Evolutionary conservation across 2,329 filamentous ascomycete species (phyloP).

Genomic region (Colletotrichum paranaense): DNA sequence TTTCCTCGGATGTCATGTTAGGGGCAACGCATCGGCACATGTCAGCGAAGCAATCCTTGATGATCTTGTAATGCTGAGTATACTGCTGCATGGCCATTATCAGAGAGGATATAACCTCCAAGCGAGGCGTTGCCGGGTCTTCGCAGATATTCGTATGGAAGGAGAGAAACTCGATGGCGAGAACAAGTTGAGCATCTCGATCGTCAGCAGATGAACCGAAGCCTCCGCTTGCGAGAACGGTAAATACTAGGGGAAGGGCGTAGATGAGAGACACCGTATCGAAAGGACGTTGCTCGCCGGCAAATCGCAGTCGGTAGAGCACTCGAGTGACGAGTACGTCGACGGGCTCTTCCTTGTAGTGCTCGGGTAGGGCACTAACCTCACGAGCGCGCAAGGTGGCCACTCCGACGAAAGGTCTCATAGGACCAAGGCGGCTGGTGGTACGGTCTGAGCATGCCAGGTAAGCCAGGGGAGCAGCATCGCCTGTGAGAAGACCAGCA

Average conservation of each 20-base stretch:
- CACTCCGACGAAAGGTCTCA: slow-evolving; percentile 86
- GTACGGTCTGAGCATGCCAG: slow-evolving; percentile 82
- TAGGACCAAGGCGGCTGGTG: slow-evolving; percentile 77
- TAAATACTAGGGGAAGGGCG: slow-evolving; percentile 82
- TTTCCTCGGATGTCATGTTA: slow-evolving; percentile 80
- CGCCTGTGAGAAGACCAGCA: slow-evolving; percentile 83
- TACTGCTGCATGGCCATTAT: slow-evolving; percentile 89
- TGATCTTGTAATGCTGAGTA: slow-evolving; percentile 91
- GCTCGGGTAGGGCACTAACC: slow-evolving; percentile 76
- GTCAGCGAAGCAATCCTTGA: slow-evolving; percentile 93
- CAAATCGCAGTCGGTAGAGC: slow-evolving; percentile 89
- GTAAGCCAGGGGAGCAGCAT: slow-evolving; percentile 81
- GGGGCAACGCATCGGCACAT: slow-evolving; percentile 86
- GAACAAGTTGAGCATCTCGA: slow-evolving; percentile 87
- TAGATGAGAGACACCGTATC: slow-evolving; percentile 91
- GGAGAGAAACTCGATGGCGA: slow-evolving; percentile 88
- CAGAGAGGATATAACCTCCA: slow-evolving; percentile 77
- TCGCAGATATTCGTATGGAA: slow-evolving; percentile 87
- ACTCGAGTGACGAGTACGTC: slow-evolving; percentile 88
- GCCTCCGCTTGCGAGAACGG: slow-evolving; percentile 83
- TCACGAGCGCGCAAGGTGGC: slow-evolving; percentile 86
- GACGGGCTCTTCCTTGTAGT: slow-evolving; percentile 82
- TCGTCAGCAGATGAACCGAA: slow-evolving; percentile 80
- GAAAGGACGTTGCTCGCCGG: slow-evolving; percentile 93
- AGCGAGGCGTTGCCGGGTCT: slow-evolving; percentile 80